Percentiles rank a stretch among this genome's conserved stretches.
Conservation (phyloP, 805 yeast species). For the Cyberlindnera euphorbiiphila region DNA sequence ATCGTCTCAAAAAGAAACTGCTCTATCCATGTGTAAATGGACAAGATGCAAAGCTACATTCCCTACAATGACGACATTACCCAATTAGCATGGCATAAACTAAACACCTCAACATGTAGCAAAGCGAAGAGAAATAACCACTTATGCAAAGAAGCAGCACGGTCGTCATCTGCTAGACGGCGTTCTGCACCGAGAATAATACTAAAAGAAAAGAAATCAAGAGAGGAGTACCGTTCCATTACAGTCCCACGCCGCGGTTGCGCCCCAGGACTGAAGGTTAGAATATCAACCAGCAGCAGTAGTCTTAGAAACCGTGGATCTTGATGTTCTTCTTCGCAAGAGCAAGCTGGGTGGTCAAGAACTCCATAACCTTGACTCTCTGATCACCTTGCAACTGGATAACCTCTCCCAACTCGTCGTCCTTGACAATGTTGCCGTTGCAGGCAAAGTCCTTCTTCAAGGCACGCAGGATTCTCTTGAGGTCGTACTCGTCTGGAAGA, state of each 20-base stretch:
- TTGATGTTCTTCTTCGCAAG: constrained; percentile 95
- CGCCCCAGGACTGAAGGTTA: neutral
- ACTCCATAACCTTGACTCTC: constrained; percentile 93
- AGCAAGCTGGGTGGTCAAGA: constrained; percentile 79
- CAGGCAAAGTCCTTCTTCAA: constrained; percentile 98
- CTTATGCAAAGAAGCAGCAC: no score
- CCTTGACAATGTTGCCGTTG: constrained; percentile 96
- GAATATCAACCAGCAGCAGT: neutral
- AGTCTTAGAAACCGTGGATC: constrained; percentile 87
- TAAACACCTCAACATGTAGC: no score
- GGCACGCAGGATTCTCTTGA: constrained; percentile 88
- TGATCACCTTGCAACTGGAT: constrained; percentile 99
- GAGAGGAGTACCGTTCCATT: no score
- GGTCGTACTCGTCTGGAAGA: constrained; percentile 89
- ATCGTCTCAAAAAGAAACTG: no score
- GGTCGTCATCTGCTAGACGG: no score
- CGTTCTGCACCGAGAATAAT: neutral
- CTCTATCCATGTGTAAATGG: no score
- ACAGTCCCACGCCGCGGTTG: no score
- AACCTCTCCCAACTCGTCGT: constrained; percentile 93
- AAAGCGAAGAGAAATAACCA: neutral
- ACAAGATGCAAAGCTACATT: no score
- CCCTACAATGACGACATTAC: no score
- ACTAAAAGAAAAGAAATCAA: neutral
- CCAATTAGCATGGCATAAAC: no score